These are phyloP conservation scores for Aspergillus aculeatus DNA, from an alignment of 2,329 filamentous ascomycete species.

Conservation along the genomic window DNA sequence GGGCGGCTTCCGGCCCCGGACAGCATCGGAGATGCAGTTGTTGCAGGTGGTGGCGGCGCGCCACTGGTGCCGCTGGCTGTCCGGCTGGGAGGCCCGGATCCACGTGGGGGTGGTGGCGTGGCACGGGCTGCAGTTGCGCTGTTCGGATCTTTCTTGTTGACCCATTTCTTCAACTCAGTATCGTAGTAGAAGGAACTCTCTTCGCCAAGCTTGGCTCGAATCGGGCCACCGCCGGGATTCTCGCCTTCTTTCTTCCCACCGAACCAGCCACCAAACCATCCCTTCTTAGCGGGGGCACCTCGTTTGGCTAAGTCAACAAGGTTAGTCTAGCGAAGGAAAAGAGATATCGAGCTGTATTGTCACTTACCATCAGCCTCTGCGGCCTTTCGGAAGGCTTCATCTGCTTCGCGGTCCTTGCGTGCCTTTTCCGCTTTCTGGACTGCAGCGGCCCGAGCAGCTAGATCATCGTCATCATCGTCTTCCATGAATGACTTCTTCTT, in stretches of 20 bases:
- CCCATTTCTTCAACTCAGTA: constrained; percentile 93
- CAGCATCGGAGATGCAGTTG: constrained; percentile 24
- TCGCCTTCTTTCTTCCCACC: constrained; percentile 58
- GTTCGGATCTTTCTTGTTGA: constrained; percentile 85
- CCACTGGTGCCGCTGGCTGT: constrained; percentile 55
- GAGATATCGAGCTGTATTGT: background rate
- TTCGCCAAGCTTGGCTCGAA: constrained; percentile 91
- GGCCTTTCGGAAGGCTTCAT: constrained; percentile 80
- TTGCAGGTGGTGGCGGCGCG: constrained; percentile 47
- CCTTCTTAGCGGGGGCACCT: constrained; percentile 38
- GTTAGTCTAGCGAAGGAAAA: constrained; percentile 47
- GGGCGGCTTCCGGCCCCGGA: constrained; percentile 28
- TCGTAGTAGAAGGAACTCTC: constrained; percentile 92
- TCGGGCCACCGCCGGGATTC: constrained; percentile 54
- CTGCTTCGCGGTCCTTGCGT: constrained; percentile 74
- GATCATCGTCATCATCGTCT: constrained; percentile 70
- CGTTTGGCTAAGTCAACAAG: constrained; percentile 35
- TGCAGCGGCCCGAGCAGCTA: constrained; percentile 54
- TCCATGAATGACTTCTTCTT: constrained; percentile 81
- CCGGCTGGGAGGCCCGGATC: constrained; percentile 49
- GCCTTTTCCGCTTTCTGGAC: constrained; percentile 60
- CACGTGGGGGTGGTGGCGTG: constrained; percentile 76
- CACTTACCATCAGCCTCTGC: constrained; percentile 65
- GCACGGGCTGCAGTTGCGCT: constrained; percentile 60
- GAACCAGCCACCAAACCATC: constrained; percentile 82